Evolutionary conservation across 345 rosid species (phyloP), one percentile per base, ranked within the genome.

Genomic region (Eucalyptus polybractea): DNA sequence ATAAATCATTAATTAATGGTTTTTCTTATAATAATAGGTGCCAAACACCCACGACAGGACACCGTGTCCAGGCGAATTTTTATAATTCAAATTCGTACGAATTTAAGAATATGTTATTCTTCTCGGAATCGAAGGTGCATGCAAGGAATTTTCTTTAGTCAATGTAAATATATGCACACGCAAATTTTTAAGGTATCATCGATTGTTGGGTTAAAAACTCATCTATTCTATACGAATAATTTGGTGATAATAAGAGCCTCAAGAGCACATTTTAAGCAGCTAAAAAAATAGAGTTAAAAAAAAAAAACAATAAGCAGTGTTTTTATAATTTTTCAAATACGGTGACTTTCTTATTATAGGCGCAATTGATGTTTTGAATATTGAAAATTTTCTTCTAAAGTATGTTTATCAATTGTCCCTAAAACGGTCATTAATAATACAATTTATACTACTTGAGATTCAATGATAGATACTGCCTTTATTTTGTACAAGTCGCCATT

Each of bases 191-290:
- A 25, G 31, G 67, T 60, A 8, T 25, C 3, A 25, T 1, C 8
- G 8, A 3, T 29, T 3, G 8, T 62, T 62, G 69, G 69, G 31
- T 62, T 62, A 27, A 62, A 62, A 62, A 1, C 6, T 24, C 62
- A 22, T 56, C 8, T 6, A 29, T 27, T 62, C 8, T 6, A 60
- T 60, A 11, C n/a, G 15, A 60, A 60, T 4, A 60, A 10, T 25
- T 60, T 25, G 67, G n/a, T 10, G 31, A 12, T 60, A 25, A 60
- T 25, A 10, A 60, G 15, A 12, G 17, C 31, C 33, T 13, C 1
- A 0, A 13, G 2, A 62, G 15, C 31, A 27, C 33, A 0, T 29
- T 13, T 62, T 29, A 60, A 27, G 16, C 4, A 60, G 31, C 33
- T 60, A 60, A 27, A 24, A 24, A 56, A 24, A 24, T 24, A 2